Evolutionary conservation across 345 rosid species (phyloP).

Genomic region (Microcos paniculata): DNA sequence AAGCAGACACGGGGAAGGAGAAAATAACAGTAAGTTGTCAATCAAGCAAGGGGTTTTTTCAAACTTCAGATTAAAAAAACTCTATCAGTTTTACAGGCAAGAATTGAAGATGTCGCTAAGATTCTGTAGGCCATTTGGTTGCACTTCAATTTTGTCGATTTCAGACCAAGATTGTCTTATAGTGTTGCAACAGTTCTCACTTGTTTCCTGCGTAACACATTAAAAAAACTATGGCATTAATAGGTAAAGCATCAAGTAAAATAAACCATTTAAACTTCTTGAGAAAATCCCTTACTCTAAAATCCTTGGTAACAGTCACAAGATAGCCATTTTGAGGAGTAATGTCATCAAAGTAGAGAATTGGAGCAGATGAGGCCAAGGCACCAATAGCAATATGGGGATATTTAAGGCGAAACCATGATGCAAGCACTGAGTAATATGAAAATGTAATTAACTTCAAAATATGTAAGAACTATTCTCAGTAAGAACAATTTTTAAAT

Average conservation of each 20-base stretch:
- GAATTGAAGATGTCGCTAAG: conserved; percentile 61
- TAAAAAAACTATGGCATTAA: neutral
- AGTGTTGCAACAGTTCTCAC: conserved; percentile 46
- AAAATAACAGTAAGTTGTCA: neutral
- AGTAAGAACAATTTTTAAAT: neutral
- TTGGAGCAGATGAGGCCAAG: conserved; percentile 65
- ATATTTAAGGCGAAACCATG: conserved; percentile 67
- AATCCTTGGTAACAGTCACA: conserved; percentile 42
- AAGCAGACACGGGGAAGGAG: neutral
- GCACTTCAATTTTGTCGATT: conserved; percentile 47
- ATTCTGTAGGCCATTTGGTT: conserved; percentile 36
- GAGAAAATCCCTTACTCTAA: conserved; percentile 26
- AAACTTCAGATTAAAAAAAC: neutral
- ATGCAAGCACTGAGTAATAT: conserved; percentile 48
- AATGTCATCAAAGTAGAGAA: conserved; percentile 49
- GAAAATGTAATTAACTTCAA: neutral
- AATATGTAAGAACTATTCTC: neutral
- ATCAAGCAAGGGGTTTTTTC: neutral
- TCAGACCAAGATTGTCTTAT: conserved; percentile 50
- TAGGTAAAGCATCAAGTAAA: neutral
- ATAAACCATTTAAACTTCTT: neutral
- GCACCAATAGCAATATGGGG: conserved; percentile 62
- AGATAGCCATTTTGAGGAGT: conserved; percentile 48
- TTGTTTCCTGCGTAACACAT: conserved; percentile 36
- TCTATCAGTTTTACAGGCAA: conserved; percentile 37